A percentile compares a stretch with the other conserved stretches of the same genome.
Evolutionary conservation across 208 protist species (phyloP).

Genomic region (Phytomonas sp.): DNA sequence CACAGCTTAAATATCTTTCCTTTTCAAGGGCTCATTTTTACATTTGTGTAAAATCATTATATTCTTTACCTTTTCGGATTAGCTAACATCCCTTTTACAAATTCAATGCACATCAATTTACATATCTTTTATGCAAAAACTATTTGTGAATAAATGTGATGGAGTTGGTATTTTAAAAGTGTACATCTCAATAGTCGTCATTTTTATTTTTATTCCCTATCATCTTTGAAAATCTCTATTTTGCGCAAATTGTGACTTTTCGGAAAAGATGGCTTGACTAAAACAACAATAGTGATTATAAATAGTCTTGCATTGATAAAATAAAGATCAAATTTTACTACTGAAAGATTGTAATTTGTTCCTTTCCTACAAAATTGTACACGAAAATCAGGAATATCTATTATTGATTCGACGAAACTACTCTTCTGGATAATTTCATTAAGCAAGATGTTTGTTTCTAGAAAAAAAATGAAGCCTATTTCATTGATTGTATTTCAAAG

Average conservation of each 20-base stretch:
- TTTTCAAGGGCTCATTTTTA: background rate
- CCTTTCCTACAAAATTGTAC: background rate
- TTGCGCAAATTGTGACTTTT: no score
- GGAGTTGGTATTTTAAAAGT: slow-evolving; percentile 7
- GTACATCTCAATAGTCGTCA: no score
- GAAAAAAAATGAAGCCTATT: background rate
- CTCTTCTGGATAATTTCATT: background rate
- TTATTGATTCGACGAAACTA: background rate
- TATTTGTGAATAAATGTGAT: background rate
- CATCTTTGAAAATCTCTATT: no score
- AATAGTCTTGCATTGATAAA: background rate
- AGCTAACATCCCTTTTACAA: background rate
- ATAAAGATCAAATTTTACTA: background rate
- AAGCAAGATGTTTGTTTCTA: background rate
- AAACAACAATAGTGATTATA: background rate
- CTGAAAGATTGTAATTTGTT: background rate
- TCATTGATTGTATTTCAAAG: background rate
- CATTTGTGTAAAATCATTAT: background rate
- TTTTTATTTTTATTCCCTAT: no score
- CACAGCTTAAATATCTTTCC: background rate
- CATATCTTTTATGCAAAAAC: background rate
- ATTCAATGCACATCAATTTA: background rate
- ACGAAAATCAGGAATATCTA: background rate
- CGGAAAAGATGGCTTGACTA: background rate
- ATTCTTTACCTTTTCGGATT: background rate